These are phyloP conservation scores for Gaeumannomyces sp. DNA, from an alignment of 2,329 filamentous ascomycete species.

Conservation along the genomic window DNA sequence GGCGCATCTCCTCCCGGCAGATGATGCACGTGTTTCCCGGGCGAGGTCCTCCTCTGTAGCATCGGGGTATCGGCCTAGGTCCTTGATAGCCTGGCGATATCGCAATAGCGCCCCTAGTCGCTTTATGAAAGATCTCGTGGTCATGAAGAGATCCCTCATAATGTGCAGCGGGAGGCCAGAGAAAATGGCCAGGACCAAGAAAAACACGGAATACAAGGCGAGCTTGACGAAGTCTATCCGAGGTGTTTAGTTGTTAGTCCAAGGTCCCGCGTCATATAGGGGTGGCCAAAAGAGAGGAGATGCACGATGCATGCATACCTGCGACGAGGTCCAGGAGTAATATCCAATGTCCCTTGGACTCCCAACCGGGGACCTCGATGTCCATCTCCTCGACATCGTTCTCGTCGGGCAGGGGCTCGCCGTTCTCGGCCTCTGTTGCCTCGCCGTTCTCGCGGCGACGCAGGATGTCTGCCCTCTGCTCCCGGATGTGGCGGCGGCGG, in stretches of 20 bases:
- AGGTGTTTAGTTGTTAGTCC: slow-evolving; percentile 12
- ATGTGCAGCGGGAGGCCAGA: slow-evolving; percentile 97
- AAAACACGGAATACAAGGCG: slow-evolving; percentile 83
- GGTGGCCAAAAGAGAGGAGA: neutral
- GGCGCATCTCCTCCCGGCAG: slow-evolving; percentile 90
- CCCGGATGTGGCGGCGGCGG: slow-evolving; percentile 61
- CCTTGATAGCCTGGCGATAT: slow-evolving; percentile 83
- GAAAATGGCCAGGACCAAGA: slow-evolving; percentile 86
- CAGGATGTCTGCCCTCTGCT: slow-evolving; percentile 47
- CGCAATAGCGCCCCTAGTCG: slow-evolving; percentile 81
- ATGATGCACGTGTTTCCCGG: slow-evolving; percentile 95
- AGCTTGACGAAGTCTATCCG: slow-evolving; percentile 79
- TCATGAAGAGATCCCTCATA: slow-evolving; percentile 90
- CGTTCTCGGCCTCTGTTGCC: slow-evolving; percentile 41
- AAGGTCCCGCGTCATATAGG: too few species aligned
- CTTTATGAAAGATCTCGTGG: slow-evolving; percentile 84
- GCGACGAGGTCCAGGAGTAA: slow-evolving; percentile 81
- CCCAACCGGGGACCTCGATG: slow-evolving; percentile 92
- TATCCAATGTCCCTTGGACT: slow-evolving; percentile 88
- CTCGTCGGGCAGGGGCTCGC: slow-evolving; percentile 47
- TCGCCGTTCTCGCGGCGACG: slow-evolving; percentile 39
- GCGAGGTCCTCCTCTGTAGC: slow-evolving; percentile 80
- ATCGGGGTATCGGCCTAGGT: slow-evolving; percentile 94
- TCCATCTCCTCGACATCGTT: slow-evolving; percentile 85
- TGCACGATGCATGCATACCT: slow-evolving; percentile 42